Evolutionary conservation across 2,329 filamentous ascomycete species (phyloP), one percentile per base, ranked within the genome.

Genomic region (Monosporascus sp.): DNA sequence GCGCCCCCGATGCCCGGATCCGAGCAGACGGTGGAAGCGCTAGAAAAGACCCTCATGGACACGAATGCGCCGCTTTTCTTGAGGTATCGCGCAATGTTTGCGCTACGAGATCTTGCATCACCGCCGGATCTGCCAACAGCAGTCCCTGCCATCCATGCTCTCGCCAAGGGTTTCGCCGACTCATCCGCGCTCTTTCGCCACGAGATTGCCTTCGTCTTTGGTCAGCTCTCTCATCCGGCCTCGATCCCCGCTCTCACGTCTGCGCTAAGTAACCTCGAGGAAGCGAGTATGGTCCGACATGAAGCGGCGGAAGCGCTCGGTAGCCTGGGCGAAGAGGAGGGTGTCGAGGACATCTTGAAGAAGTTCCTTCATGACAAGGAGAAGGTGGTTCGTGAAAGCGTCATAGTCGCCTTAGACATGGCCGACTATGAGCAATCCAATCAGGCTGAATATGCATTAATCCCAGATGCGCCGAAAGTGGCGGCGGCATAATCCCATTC

Each of bases 201-300:
- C 75, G 94, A 99, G 70, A 91, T 99, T 60, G 94, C 94, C 16
- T 99, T 99, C 69, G 94, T 99, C 16, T 99, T 99, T 63, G 94
- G 94, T 52, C 94, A 99, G 72, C 80, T 99, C 50, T 91, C 89
- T 52, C 94, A 99, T 68, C 94, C 94, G 1, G 93, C 93, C n/a
- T 96, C 91, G 1, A 97, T 99, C 61, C 92, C 94, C 4, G 90
- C 90, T 55, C 82, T 99, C 54, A 87, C 88, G 17, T 84, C 83
- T 50, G 85, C 89, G 1, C 78, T 99, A 55, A 88, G 88, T 64
- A 81, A 99, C 69, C 75, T 82, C 48, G 78, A 89, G 52, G 94
- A 99, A 75, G 88, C 84, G 24, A 91, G 92, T 66, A 99, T 99
- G 94, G 94, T 99, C 53, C 86, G 94, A 53, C 94, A 99, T 68